Conservation (phyloP, 2,329 filamentous ascomycete genomes). For the Phialophora tarda region DNA sequence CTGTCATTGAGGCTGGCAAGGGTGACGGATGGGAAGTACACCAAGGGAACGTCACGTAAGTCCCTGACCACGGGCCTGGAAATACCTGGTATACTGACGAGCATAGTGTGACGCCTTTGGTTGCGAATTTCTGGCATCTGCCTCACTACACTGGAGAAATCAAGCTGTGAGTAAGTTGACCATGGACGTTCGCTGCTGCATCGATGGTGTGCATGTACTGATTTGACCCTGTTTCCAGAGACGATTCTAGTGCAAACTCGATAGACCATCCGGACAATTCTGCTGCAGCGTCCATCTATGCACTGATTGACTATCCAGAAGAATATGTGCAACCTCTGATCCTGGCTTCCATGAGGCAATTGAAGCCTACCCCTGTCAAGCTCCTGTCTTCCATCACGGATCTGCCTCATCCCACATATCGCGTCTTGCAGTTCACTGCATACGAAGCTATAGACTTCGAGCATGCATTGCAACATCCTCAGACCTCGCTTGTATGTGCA, state of each 20-base stretch:
- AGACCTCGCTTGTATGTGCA: constrained; percentile 75
- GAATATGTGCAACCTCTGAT: constrained; percentile 88
- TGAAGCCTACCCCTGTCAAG: constrained; percentile 62
- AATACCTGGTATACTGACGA: constrained; percentile 28
- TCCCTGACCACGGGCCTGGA: constrained; percentile 54
- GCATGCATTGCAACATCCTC: constrained; percentile 66
- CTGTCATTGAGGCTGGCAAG: constrained; percentile 76
- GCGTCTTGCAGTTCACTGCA: constrained; percentile 76
- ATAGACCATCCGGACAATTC: background rate
- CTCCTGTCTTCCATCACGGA: constrained; percentile 60
- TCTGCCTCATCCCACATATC: constrained; percentile 53
- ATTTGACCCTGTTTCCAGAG: constrained; percentile 14
- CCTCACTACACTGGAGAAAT: constrained; percentile 72
- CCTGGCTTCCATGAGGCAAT: constrained; percentile 69
- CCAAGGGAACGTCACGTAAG: constrained; percentile 75
- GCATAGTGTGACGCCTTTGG: constrained; percentile 80
- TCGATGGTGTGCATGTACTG: constrained; percentile 5
- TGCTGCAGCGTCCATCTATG: constrained; percentile 59
- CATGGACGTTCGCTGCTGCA: background rate
- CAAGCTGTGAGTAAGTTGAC: constrained; percentile 72
- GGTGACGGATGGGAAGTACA: constrained; percentile 93
- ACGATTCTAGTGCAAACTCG: constrained; percentile 17
- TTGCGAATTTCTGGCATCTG: constrained; percentile 88
- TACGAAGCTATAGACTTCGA: constrained; percentile 92
- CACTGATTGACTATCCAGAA: constrained; percentile 83